Evolutionary conservation across 1,284 basidiomycete species (phyloP), one percentile per base, ranked within the genome.

Genomic region (Ustilago shanxiensis): DNA sequence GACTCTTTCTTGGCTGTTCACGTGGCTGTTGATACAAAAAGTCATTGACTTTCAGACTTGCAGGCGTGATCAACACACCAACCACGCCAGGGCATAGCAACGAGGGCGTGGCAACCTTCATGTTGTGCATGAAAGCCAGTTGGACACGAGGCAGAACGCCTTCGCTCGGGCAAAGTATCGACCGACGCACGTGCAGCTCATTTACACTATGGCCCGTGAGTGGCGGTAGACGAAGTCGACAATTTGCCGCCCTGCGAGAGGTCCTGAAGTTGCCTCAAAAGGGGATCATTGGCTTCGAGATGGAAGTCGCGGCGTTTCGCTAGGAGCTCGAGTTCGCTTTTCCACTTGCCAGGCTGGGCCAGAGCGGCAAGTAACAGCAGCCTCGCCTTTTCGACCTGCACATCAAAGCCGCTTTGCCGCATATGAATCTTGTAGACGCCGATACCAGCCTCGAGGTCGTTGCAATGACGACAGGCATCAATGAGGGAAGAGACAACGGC

Each of bases 391-490:
- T 72, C 64, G 5, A 72, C 52, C 9, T 55, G 31, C 35, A 51
- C 31, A 16, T 60, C 22, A 49, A n/a, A 41, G 33, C 44, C 57
- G 51, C 33, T 53, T 18, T 50, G 53, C n/a, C 54, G 51, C 65
- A 39, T 26, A 35, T 60, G 49, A 41, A 55, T 6, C 49, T 67
- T 39, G 47, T 66, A 67, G 9, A 66, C 60, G 14, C 35, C 47
- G 6, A 72, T 52, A 3, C 70, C 70, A 7, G 51, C 22, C 16
- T 60, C 31, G 28, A 72, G 65, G 11, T 64, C 28, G 52, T 51
- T 45, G 39, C 64, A 67, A 11, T 31, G 57, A 24, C 70, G 65
- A 53, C 64, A 52, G 22, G 64, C 65, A 54, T 67, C 60, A 28
- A 72, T 72, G 2, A 60, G 31, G n/a, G 64, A 49, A 39, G 60